phyloP scores from a whole-genome alignment of 2,329 filamentous ascomycete genomes.

The Apiospora kogelbergensis region DNA sequence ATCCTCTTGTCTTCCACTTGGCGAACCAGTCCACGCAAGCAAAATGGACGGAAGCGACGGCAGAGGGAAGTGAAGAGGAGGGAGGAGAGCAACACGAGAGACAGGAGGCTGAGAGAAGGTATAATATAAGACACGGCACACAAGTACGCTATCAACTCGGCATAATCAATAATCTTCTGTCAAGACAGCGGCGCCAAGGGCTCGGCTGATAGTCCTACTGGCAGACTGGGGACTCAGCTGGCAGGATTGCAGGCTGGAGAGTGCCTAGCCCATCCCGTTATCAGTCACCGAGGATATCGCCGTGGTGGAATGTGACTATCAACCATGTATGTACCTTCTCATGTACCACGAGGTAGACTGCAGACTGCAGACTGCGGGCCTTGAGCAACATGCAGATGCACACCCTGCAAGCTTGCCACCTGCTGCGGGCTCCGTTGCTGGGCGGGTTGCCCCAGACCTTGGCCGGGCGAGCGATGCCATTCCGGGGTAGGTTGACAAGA shows the following conservation, averaged over 20 bases:
- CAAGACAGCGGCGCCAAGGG: neutral
- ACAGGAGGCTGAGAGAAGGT: neutral
- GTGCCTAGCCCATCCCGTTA: neutral
- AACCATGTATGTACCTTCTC: neutral
- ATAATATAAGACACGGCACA: constrained; percentile 4
- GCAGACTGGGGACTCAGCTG: constrained; percentile 3
- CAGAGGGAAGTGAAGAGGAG: neutral
- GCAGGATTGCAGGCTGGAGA: neutral
- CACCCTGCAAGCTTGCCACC: neutral
- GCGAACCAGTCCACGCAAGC: neutral
- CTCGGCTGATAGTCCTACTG: neutral
- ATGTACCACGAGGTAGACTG: neutral
- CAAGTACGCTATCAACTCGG: neutral
- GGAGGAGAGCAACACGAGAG: neutral
- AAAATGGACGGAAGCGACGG: neutral
- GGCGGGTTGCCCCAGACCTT: neutral
- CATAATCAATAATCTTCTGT: constrained; percentile 1
- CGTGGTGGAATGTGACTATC: neutral
- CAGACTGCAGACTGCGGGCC: no score
- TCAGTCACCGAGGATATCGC: neutral
- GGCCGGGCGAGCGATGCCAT: neutral
- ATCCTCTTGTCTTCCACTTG: neutral
- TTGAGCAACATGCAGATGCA: neutral
- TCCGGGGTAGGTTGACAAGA: constrained; percentile 6
- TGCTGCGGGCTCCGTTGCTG: neutral